These are phyloP conservation scores for Penicillium sp. DNA, from an alignment of 2,329 filamentous ascomycete genomes.

Conservation along the genomic window DNA sequence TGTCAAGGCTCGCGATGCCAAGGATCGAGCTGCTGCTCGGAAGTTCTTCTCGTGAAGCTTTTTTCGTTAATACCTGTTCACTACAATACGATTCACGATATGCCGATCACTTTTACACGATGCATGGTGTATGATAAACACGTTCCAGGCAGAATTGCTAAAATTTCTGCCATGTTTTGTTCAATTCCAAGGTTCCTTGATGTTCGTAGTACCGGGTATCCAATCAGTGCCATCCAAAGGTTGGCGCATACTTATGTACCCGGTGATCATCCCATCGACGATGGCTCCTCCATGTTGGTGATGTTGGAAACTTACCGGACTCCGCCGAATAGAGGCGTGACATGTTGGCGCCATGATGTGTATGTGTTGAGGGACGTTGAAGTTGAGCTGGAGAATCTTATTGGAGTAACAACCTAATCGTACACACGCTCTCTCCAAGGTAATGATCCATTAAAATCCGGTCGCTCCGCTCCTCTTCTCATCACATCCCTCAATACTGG, in stretches of 20 bases:
- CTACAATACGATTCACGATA: constrained; percentile 26
- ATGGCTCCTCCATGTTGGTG: no score
- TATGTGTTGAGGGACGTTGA: no score
- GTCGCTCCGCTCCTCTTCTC: no score
- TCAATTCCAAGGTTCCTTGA: not conserved
- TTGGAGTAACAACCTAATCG: no score
- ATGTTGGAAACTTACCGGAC: no score
- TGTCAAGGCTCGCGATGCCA: constrained; percentile 66
- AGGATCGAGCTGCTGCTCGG: constrained; percentile 87
- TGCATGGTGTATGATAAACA: constrained; percentile 26
- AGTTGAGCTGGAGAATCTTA: no score
- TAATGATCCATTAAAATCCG: no score
- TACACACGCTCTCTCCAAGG: no score
- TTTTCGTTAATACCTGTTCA: not conserved
- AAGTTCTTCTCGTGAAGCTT: constrained; percentile 69
- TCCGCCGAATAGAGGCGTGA: no score
- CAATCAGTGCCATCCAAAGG: not conserved
- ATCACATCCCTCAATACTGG: no score
- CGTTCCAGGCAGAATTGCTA: constrained; percentile 8
- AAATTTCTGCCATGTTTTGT: not conserved
- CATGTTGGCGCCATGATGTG: no score
- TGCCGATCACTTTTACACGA: constrained; percentile 10
- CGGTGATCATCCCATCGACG: not conserved
- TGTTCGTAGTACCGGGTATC: not conserved
- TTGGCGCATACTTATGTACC: not conserved